phyloP scores from a whole-genome alignment of 495 filamentous ascomycete genomes.

The Hyphodiscus hymeniophilus region DNA sequence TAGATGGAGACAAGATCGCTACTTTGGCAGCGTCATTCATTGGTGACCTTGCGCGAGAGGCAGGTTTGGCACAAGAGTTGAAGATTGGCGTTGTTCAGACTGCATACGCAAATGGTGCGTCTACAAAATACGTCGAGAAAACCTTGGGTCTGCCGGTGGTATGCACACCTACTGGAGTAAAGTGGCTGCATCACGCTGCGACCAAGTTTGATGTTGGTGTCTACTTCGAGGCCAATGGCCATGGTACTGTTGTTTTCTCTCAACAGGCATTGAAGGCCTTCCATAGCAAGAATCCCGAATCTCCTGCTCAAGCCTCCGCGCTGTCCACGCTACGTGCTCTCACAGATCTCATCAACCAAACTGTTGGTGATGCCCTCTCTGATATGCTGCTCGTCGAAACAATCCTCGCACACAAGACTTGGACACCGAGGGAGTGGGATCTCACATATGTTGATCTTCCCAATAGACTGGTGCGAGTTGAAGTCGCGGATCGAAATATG shows the following conservation, averaged over 20 bases:
- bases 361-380: constrained; percentile 90
- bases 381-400: constrained; percentile 95
- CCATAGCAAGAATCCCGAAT: constrained; percentile 70
- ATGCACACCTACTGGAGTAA: constrained; percentile 93
- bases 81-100: constrained; percentile 94
- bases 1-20: constrained; percentile 95
- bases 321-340: constrained; percentile 75
- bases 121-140: constrained; percentile 82
- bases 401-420: constrained; percentile 90
- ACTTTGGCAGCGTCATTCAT: constrained; percentile 92
- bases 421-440: constrained; percentile 86
- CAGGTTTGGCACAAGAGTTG: constrained; percentile 69
- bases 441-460: constrained; percentile 92
- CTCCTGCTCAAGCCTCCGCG: constrained; percentile 79
- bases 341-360: constrained; percentile 90
- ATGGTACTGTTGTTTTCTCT: constrained; percentile 94
- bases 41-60: constrained; percentile 70
- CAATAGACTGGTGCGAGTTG: constrained; percentile 86
- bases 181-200: constrained; percentile 93
- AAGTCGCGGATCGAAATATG: constrained; percentile 75
- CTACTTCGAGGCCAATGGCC: constrained; percentile 98
- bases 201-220: constrained; percentile 87
- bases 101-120: constrained; percentile 95
- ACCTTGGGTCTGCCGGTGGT: constrained; percentile 82
- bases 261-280: constrained; percentile 69